phyloP scores from a whole-genome alignment of 2,329 filamentous ascomycete species.

The Exophiala xenobiotica region DNA sequence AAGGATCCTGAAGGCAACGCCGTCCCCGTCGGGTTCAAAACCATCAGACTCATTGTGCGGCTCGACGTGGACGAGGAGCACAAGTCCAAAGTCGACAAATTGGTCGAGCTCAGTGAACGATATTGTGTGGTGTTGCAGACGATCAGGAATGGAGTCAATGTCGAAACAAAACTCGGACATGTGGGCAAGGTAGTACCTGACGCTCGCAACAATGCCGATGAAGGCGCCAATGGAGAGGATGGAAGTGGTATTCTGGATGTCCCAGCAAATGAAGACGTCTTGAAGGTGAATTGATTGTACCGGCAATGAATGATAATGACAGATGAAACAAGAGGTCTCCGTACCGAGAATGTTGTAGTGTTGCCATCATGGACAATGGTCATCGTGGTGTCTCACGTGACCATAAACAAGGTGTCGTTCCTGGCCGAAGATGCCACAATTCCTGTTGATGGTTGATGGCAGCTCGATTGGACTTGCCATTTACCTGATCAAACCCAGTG shows the following conservation, averaged over 20 bases:
- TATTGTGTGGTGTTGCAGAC: constrained; percentile 50
- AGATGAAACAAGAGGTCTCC: too few relatives aligned
- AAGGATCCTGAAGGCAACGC: constrained; percentile 36
- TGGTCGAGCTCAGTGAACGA: constrained; percentile 50
- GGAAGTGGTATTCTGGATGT: constrained; percentile 8
- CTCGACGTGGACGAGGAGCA: constrained; percentile 42
- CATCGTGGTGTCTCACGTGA: too few relatives aligned
- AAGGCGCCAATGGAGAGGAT: constrained; percentile 1
- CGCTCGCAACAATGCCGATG: constrained; percentile 4
- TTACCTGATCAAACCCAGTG: too few relatives aligned
- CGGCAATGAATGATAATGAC: too few relatives aligned
- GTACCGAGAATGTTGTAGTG: too few relatives aligned
- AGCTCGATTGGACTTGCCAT: too few relatives aligned
- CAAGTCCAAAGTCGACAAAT: constrained; percentile 45
- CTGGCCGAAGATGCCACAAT: too few relatives aligned
- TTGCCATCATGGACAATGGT: too few relatives aligned
- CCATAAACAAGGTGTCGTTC: too few relatives aligned
- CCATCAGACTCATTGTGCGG: constrained; percentile 47
- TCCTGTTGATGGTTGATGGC: too few relatives aligned
- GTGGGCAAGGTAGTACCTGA: constrained; percentile 7
- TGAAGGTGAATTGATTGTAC: constrained; percentile 17
- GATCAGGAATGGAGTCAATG: constrained; percentile 38
- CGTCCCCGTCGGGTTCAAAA: constrained; percentile 49
- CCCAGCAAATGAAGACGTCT: constrained; percentile 18
- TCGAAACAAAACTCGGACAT: constrained; percentile 34